Evolutionary conservation across 2,329 filamentous ascomycete species (phyloP).

Genomic region (Emmonsiellopsis sp.): DNA sequence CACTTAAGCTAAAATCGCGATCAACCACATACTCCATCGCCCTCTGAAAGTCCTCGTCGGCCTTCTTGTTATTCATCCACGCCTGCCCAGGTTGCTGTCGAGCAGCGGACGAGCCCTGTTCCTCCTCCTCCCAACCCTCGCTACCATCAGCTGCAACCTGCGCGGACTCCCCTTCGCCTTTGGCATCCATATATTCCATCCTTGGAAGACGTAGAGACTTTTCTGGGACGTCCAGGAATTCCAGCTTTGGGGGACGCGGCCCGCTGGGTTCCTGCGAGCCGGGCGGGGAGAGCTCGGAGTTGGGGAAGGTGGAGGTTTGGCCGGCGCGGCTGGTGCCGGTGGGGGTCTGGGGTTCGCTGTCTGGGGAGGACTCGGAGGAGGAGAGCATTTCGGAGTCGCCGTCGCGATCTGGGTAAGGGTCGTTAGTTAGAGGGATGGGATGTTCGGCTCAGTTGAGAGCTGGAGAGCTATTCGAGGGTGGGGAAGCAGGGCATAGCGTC

Average conservation of each 20-base stretch:
- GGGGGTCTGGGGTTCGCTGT: slow-evolving; percentile 34
- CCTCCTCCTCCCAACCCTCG: background rate
- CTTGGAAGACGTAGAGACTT: slow-evolving; percentile 1
- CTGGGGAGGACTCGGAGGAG: slow-evolving; percentile 28
- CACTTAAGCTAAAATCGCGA: slow-evolving; percentile 41
- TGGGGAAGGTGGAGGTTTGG: slow-evolving; percentile 14
- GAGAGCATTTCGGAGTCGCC: slow-evolving; percentile 50
- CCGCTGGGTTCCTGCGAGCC: slow-evolving; percentile 37
- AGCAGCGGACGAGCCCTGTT: slow-evolving; percentile 17
- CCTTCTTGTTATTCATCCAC: slow-evolving; percentile 48
- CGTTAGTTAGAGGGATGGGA: background rate
- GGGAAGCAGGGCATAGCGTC: background rate
- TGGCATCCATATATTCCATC: background rate
- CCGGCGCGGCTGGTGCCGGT: slow-evolving; percentile 19
- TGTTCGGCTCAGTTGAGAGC: background rate
- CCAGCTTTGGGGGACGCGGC: background rate
- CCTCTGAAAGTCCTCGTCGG: slow-evolving; percentile 45
- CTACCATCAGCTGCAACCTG: slow-evolving; percentile 4
- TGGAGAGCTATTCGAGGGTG: background rate
- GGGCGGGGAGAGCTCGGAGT: slow-evolving; percentile 46
- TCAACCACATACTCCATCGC: slow-evolving; percentile 43
- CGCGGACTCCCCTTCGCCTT: background rate
- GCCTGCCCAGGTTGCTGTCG: slow-evolving; percentile 34
- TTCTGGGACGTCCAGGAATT: background rate
- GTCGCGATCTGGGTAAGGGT: slow-evolving; percentile 35